Percentiles rank a stretch among this genome's conserved stretches.
Conservation (phyloP, 2,329 filamentous ascomycete species). For the Escovopsis sp. region DNA sequence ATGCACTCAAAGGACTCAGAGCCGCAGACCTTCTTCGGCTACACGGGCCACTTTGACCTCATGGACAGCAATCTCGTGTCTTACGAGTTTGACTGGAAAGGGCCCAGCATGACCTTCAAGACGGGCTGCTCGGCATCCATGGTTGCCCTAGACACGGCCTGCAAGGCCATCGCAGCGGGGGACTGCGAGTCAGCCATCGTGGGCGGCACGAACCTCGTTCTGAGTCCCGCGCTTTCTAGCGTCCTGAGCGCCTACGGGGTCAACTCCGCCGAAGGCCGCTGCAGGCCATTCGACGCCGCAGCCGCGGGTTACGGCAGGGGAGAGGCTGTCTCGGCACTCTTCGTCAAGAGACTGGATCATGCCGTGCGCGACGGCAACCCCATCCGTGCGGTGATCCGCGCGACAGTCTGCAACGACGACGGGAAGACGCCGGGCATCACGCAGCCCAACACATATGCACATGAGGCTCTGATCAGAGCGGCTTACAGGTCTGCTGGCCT, state of each 20-base stretch:
- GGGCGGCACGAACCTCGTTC: not conserved
- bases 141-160: not conserved
- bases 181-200: not conserved
- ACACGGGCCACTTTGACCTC: not conserved
- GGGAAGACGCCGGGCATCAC: conserved; percentile 22
- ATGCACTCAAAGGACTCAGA: not conserved
- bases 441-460: conserved; percentile 15
- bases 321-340: conserved; percentile 27
- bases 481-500: conserved; percentile 16
- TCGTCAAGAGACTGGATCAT: conserved; percentile 28
- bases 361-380: conserved; percentile 28
- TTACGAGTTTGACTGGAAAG: not conserved
- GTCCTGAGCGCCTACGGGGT: conserved; percentile 7
- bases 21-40: not conserved
- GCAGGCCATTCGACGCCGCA: conserved; percentile 19
- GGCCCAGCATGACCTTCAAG: not conserved
- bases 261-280: conserved; percentile 13
- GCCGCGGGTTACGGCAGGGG: conserved; percentile 32
- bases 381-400: conserved; percentile 18
- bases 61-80: not conserved
- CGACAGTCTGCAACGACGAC: conserved; percentile 17
- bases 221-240: not conserved
- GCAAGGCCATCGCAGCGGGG: not conserved
- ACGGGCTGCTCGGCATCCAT: not conserved
- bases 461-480: conserved; percentile 15